phyloP scores from a whole-genome alignment of 345 rosid genomes.

The Trapa bicornis region DNA sequence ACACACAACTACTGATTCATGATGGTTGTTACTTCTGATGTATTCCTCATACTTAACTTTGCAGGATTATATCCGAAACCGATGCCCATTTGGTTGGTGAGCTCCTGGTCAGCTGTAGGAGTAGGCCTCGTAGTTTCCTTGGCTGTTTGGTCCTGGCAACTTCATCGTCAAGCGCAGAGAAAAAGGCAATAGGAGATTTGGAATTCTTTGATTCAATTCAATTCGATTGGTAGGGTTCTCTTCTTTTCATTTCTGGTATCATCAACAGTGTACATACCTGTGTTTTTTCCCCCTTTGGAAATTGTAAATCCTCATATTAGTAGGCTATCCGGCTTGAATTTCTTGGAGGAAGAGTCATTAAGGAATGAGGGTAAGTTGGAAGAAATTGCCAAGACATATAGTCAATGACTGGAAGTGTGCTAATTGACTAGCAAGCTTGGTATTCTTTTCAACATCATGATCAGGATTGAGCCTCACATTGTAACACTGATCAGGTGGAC shows the following conservation, averaged over 20 bases:
- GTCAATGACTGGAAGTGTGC: neutral
- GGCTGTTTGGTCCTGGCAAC: conserved; percentile 72
- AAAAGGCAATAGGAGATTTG: conserved; percentile 44
- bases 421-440: neutral
- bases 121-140: conserved; percentile 42
- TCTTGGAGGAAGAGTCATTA: neutral
- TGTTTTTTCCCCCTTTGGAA: conserved; percentile 8
- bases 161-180: conserved; percentile 40
- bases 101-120: conserved; percentile 64
- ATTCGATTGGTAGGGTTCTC: neutral
- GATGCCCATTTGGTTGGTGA: conserved; percentile 68
- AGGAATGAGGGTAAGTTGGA: neutral
- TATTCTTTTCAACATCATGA: too few species aligned
- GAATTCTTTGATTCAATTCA: conserved; percentile 26
- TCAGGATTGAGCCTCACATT: too few species aligned
- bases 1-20: neutral
- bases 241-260: neutral
- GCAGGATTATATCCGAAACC: conserved; percentile 74
- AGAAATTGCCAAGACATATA: neutral
- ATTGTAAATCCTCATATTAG: conserved; percentile 32
- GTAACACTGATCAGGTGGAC: neutral
- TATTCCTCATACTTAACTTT: neutral
- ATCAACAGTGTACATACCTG: conserved; percentile 26
- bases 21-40: neutral
- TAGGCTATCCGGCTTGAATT: neutral